Base-by-base conservation (phyloP, 441 rosid genomes). In the Erodium texanum region DNA sequence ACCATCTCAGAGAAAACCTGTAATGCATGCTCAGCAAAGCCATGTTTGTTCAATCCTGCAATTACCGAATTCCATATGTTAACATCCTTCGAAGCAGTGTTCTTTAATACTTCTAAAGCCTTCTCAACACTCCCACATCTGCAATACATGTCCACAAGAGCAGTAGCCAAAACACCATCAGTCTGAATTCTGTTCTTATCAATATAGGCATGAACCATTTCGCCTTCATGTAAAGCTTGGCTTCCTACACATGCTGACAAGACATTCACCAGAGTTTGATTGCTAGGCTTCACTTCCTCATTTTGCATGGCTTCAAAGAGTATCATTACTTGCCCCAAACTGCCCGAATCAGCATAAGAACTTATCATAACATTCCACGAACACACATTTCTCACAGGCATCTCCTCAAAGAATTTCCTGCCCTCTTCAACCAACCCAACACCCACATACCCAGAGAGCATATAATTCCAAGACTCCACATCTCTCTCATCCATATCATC, bases 381-480 rank as follows among this genome's bases (percentile, higher is more conserved):
- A 62, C 79, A 84, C 65, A 76, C 77, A 74, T 80, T 76, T 71
- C 65, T 84, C 24, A 16, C 63, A 18, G 80, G 78, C 86, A 73
- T 82, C 15, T 23, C 56, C 65, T 80, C 75, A 27, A 85, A 85
- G 14, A 76, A 0, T 22, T 9, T 8, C 68, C 70, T 77, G 7
- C 74, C 86, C 50, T 80, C 82, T 56, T 74, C 72, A 64, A 82
- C 70, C 58, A 71, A 71, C 69, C 86, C 82, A 5, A 52, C 70
- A 45, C 66, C 67, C 3, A 74, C 70, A 67, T 75, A 83, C 27
- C 80, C 81, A 0, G 86, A 81, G 67, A 83, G 71, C 85, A 85
- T 82, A 78, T 79, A 81, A 41, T 82, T 82, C 87, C 87, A 85
- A 32, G 86, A 83, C 72, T 82, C 85, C 0, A 68, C 64, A 73